Conservation (phyloP, 208 protist genomes). For the Wallacemonas sp. region DNA sequence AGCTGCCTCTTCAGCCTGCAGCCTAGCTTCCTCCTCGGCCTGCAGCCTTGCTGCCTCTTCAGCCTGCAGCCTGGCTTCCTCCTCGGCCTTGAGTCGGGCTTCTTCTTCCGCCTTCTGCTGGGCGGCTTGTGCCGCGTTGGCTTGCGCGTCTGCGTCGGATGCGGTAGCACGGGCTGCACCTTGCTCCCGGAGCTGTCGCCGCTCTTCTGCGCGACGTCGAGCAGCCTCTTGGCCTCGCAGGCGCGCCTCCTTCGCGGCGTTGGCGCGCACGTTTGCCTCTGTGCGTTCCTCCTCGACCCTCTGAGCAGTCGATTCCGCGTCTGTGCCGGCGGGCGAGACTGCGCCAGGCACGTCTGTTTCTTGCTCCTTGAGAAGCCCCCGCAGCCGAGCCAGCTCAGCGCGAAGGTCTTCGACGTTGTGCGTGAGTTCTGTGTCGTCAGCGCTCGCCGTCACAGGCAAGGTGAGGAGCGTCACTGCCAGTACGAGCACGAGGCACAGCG, state of each 20-base stretch:
- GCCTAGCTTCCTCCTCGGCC: too few species aligned
- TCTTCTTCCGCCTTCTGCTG: background rate
- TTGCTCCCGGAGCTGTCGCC: background rate
- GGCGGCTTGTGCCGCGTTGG: background rate
- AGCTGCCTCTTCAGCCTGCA: too few species aligned
- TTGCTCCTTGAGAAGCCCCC: background rate
- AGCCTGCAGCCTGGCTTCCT: too few species aligned
- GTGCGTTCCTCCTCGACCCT: background rate
- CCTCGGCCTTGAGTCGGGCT: slow-evolving; percentile 1
- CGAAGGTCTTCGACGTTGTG: background rate
- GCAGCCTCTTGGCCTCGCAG: slow-evolving; percentile 4
- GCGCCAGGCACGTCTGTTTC: background rate
- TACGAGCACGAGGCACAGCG: background rate
- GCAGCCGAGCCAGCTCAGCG: slow-evolving; percentile 2
- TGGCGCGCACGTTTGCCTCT: background rate
- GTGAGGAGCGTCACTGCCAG: background rate
- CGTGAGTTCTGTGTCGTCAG: background rate
- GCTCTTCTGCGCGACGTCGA: slow-evolving; percentile 3
- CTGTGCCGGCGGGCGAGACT: background rate
- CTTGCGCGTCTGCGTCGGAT: background rate
- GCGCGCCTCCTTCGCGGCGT: background rate
- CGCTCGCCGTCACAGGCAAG: background rate
- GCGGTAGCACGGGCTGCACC: background rate
- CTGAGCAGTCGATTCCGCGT: background rate
- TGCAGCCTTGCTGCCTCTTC: too few species aligned